Conservation (phyloP, 164 flowering plant genomes). For the Litsea cubeba region DNA sequence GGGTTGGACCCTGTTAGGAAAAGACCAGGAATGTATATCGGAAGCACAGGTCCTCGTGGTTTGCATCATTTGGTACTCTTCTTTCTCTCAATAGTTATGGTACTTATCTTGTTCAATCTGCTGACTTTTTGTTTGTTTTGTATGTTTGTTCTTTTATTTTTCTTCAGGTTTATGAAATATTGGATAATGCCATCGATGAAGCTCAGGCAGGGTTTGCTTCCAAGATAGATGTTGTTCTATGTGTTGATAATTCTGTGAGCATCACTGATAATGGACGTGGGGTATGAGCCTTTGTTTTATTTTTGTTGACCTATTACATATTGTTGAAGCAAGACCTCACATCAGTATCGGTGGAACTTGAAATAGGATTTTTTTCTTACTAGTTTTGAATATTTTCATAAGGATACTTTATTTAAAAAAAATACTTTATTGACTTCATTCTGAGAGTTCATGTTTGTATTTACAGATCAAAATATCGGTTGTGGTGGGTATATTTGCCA, state of each 20-base stretch:
- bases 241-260: constrained; percentile 83
- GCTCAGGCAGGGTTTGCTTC: constrained; percentile 97
- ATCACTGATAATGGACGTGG: constrained; percentile 96
- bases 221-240: constrained; percentile 59
- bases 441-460: neutral
- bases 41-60: constrained; percentile 96
- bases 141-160: constrained; percentile 3
- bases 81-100: neutral
- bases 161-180: constrained; percentile 88
- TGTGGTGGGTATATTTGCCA: too few relatives aligned
- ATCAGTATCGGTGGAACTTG: neutral
- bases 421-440: neutral
- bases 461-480: too few relatives aligned
- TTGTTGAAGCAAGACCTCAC: neutral
- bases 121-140: neutral
- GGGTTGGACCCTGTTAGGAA: constrained; percentile 97
- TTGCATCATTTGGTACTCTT: constrained; percentile 85
- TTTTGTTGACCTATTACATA: neutral
- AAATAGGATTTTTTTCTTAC: neutral
- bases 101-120: neutral
- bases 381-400: neutral
- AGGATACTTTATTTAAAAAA: too few relatives aligned
- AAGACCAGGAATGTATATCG: constrained; percentile 98
- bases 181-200: constrained; percentile 97
- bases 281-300: constrained; percentile 39